Percentiles rank a stretch among this genome's conserved stretches.
phyloP scores from a whole-genome alignment of 225 moss, liverwort and hornwort species.

The Marchantia polymorpha region DNA sequence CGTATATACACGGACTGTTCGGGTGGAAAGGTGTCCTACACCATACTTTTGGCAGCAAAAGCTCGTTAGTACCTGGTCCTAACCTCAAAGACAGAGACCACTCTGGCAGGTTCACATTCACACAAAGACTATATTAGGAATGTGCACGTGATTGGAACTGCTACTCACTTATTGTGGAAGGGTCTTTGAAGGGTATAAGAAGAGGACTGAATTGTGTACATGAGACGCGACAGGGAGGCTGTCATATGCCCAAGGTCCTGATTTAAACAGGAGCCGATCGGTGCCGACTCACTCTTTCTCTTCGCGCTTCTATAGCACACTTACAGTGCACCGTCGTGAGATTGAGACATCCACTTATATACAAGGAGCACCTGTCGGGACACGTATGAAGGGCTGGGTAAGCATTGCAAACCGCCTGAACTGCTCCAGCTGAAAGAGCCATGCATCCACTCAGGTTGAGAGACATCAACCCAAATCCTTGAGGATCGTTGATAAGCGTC shows the following conservation, averaged over 20 bases:
- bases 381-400: conserved; percentile 94
- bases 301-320: conserved; percentile 80
- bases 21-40: background rate
- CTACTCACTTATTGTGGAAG: background rate
- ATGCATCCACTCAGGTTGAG: conserved; percentile 94
- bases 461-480: conserved; percentile 74
- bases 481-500: conserved; percentile 60
- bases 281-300: conserved; percentile 64
- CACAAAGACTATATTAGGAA: background rate
- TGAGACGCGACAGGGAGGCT: background rate
- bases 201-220: background rate
- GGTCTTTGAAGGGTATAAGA: background rate
- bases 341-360: conserved; percentile 97
- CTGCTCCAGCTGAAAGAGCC: conserved; percentile 78
- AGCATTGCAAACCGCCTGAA: conserved; percentile 93
- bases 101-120: background rate
- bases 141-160: background rate
- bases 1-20: background rate
- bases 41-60: background rate
- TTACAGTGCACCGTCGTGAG: conserved; percentile 93
- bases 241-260: background rate
- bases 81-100: background rate
- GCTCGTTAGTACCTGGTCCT: background rate
- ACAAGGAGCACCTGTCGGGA: conserved; percentile 81
- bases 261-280: background rate